These are phyloP conservation scores for Lolium perenne DNA, from an alignment of 176 grass and related monocot species.

Conservation along the genomic window DNA sequence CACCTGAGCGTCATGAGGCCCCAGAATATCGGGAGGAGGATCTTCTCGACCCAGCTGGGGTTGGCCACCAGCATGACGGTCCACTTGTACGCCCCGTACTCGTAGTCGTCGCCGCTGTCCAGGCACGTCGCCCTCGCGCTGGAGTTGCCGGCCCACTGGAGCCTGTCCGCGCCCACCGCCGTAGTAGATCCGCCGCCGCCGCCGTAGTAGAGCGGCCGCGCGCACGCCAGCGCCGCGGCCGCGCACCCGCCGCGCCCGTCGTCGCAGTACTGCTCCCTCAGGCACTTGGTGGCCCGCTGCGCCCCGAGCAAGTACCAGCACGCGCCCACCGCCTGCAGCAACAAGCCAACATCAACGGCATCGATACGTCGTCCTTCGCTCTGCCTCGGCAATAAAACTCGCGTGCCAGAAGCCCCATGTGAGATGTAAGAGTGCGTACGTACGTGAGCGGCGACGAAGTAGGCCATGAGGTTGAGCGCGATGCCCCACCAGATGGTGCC, in stretches of 20 bases:
- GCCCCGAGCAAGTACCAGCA: constrained; percentile 91
- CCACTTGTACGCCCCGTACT: constrained; percentile 92
- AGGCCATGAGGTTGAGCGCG: constrained; percentile 86
- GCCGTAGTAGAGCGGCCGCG: constrained; percentile 72
- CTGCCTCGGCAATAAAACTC: neutral
- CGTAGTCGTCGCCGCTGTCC: constrained; percentile 50
- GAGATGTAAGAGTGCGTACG: no score
- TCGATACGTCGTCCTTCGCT: neutral
- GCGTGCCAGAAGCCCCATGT: neutral
- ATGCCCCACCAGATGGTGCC: constrained; percentile 95
- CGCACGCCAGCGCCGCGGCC: constrained; percentile 55
- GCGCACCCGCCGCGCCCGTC: constrained; percentile 35
- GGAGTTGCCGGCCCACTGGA: constrained; percentile 61
- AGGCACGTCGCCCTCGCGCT: constrained; percentile 65
- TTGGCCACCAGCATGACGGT: constrained; percentile 79
- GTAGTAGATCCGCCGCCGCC: neutral
- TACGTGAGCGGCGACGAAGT: constrained; percentile 88
- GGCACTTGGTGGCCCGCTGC: constrained; percentile 80
- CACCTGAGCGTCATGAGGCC: constrained; percentile 68
- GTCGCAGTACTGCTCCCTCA: constrained; percentile 62
- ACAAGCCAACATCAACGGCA: neutral
- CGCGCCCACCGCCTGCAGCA: constrained; percentile 78
- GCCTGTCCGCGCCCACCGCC: constrained; percentile 22
- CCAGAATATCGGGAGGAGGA: constrained; percentile 96
- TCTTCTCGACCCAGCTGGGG: constrained; percentile 74